phyloP scores from a whole-genome alignment of 2,329 filamentous ascomycete genomes.

The Exophiala viscosa region DNA sequence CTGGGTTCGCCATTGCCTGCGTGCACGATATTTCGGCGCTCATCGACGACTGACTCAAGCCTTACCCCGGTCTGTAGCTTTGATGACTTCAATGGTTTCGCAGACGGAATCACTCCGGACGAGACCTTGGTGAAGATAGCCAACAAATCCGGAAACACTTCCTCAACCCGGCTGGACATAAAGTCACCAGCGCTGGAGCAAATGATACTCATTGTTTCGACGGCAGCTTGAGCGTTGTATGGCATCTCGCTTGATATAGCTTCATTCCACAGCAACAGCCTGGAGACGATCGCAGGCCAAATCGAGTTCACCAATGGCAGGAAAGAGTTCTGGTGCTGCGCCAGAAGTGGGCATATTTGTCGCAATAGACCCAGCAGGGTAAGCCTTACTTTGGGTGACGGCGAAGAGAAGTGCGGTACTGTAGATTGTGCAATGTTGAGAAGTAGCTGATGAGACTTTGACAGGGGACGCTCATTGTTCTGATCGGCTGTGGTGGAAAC shows the following conservation, averaged over 20 bases:
- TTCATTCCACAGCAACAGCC: slow-evolving; percentile 48
- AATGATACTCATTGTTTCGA: slow-evolving; percentile 64
- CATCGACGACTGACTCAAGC: background rate
- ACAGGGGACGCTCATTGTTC: slow-evolving; percentile 45
- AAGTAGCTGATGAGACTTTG: slow-evolving; percentile 76
- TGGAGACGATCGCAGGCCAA: slow-evolving; percentile 76
- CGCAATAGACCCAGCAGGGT: slow-evolving; percentile 73
- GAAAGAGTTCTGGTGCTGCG: slow-evolving; percentile 74
- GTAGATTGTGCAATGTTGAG: slow-evolving; percentile 77
- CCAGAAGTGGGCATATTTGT: slow-evolving; percentile 68
- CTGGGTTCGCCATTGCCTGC: background rate
- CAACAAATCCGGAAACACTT: slow-evolving; percentile 55
- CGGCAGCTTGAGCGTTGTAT: slow-evolving; percentile 63
- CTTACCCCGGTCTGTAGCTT: background rate
- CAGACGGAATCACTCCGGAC: background rate
- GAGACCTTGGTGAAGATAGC: slow-evolving; percentile 35
- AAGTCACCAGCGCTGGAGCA: slow-evolving; percentile 76
- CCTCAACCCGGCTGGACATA: slow-evolving; percentile 68
- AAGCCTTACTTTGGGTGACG: slow-evolving; percentile 71
- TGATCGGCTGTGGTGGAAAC: slow-evolving; percentile 23
- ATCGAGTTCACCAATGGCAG: slow-evolving; percentile 84
- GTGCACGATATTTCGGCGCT: background rate
- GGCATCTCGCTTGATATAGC: slow-evolving; percentile 36
- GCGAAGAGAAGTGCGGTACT: slow-evolving; percentile 85
- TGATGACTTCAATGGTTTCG: background rate